Evolutionary conservation across 345 rosid species (phyloP), one percentile per base, ranked within the genome.

Genomic region (Populus nigra): DNA sequence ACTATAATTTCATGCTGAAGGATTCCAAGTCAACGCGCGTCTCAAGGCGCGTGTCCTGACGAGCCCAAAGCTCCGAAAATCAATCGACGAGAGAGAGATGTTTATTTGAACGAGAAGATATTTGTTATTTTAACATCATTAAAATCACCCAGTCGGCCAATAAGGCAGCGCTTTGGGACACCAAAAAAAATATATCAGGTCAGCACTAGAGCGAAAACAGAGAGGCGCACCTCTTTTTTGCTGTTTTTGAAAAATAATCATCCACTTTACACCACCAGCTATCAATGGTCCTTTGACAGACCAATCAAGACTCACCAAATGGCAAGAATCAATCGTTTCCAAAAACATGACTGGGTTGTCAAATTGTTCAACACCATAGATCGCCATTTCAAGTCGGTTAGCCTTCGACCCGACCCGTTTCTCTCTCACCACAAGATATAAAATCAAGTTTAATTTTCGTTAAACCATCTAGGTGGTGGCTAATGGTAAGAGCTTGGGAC

Each of bases 231-330:
- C n/a, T 1, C n/a, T 6, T 50, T 18, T 1, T 6, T 2, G 6
- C n/a, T 18, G 5, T 49, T 50, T 18, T 13, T 13, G 6, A 5
- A 0, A 53, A 50, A 17, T 0, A 53, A 18, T 2, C 59, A 17
- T 53, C n/a, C 23, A 6, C 7, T 2, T 0, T 50, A 18, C 10
- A 6, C 23, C 3, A 7, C 59, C 7, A 63, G 65, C 35, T 27
- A 15, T 27, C 35, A 25, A 31, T 6, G 9, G 3, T 72, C 25
- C 45, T 11, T 57, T 73, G 17, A 73, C 76, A 87, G 70, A 31
- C 62, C 69, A 71, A 77, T 71, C 31, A 33, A 49, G 33, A 47
- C 1, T 29, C 31, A 31, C 50, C 53, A 22, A 47, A 5, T 71
- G 7, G 23, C 33, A 25, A 12, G n/a, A 5, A 13, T 8, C 72